Evolutionary conservation across 768 basidiomycete genomes (phyloP).

Genomic region (Butyriboletus loyo): DNA sequence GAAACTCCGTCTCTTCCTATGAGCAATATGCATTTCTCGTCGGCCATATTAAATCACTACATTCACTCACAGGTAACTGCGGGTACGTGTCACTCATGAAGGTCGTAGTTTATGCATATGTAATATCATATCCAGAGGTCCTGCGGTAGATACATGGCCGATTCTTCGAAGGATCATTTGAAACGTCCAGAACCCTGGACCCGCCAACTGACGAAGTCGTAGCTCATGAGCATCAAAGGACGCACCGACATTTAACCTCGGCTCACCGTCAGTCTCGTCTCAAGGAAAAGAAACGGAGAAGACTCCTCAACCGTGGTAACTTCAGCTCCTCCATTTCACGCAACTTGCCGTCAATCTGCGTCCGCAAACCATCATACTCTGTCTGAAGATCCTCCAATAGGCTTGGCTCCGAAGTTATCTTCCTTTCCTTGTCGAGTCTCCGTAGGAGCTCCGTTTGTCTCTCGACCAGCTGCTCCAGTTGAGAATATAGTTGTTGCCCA

Average conservation of each 20-base stretch:
- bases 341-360: slow-evolving; percentile 5
- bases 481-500: neutral
- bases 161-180: neutral
- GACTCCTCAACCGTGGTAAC: neutral
- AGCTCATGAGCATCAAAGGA: neutral
- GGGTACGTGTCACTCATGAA: no score
- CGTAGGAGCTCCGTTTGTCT: slow-evolving; percentile 5
- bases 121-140: neutral
- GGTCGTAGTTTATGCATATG: no score
- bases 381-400: slow-evolving; percentile 1
- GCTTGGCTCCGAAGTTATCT: neutral
- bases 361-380: slow-evolving; percentile 3
- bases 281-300: neutral
- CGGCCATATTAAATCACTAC: no score
- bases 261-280: neutral
- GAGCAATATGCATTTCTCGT: no score
- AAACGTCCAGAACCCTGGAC: neutral
- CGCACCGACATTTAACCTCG: neutral
- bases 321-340: slow-evolving; percentile 11
- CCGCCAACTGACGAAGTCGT: neutral
- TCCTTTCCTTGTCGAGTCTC: slow-evolving; percentile 10
- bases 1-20: no score
- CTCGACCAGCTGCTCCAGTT: slow-evolving; percentile 5
- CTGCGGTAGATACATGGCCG: neutral
- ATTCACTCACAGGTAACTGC: no score